Evolutionary conservation across 352 stramenopile genomes (phyloP), one percentile per base, ranked within the genome.

Genomic region (Phytophthora hibernalis): DNA sequence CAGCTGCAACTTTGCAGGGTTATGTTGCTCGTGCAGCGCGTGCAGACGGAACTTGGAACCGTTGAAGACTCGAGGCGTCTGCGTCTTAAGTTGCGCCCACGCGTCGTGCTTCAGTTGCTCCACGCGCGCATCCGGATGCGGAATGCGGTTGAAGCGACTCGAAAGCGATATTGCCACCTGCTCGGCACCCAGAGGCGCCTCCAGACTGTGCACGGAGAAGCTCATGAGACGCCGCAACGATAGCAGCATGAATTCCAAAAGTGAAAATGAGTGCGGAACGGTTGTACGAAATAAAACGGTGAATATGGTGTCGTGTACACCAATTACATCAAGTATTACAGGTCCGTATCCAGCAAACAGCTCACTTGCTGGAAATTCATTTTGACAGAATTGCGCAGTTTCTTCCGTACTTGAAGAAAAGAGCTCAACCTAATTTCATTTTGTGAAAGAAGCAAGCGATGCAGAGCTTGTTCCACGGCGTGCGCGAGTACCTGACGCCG

Each of bases 401-500:
- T 31, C 13, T 40, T 8, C 5, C 13, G 38, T 50, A 50, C 33
- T 65, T 53, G 45, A 56, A 73, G 48, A 68, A 61, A 16, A 40
- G n/a, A n/a, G n/a, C n/a, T n/a, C n/a, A n/a, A n/a, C n/a, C n/a
- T n/a, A n/a, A n/a, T n/a, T n/a, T n/a, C 38, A 42, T 10, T 53
- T 52, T 57, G 50, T 1, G 16, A 45, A 55, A 5, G 45, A 57
- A 35, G 4, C 10, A 53, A 74, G 38, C 37, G 28, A 92, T 93
- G 82, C 84, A 93, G 74, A 89, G 77, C 58, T 45, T 95, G 24
- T 90, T 95, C 71, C 87, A 93, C 48, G 84, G 85, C 55, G 87
- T 93, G 55, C 83, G 85, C 68, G 87, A 95, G 68, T 96, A 96
- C 70, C 74, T 96, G 63, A 96, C 87, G 73, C 90, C 90, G 10